These are phyloP conservation scores for Coemansia furcata DNA, from an alignment of 192 early-diverging fungal species.

Conservation along the genomic window DNA sequence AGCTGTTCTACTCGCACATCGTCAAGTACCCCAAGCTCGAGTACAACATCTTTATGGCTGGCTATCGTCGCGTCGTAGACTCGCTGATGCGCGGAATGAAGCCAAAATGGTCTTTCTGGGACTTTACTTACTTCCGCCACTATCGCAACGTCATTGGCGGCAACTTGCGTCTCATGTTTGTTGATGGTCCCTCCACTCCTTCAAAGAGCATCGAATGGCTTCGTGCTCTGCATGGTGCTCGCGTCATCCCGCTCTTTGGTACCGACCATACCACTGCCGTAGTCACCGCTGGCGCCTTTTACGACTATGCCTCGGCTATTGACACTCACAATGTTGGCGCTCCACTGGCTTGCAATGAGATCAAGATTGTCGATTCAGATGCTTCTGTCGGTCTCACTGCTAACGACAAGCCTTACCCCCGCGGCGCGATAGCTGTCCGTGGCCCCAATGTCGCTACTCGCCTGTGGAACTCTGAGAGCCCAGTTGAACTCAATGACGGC, in stretches of 20 bases:
- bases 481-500: conserved; percentile 13
- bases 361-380: conserved; percentile 38
- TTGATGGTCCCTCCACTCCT: conserved; percentile 28
- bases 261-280: conserved; percentile 16
- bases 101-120: conserved; percentile 34
- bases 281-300: conserved; percentile 26
- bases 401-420: conserved; percentile 36
- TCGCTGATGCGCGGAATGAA: conserved; percentile 41
- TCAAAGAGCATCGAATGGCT: conserved; percentile 45
- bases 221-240: conserved; percentile 37
- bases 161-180: conserved; percentile 36
- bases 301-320: conserved; percentile 48
- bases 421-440: conserved; percentile 38
- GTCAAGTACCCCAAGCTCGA: conserved; percentile 45
- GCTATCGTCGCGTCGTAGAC: conserved; percentile 26
- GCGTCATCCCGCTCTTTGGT: conserved; percentile 46
- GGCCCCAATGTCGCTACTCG: conserved; percentile 34
- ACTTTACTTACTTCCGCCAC: conserved; percentile 53
- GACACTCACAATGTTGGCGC: conserved; percentile 50
- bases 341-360: conserved; percentile 49
- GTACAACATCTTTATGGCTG: conserved; percentile 31
- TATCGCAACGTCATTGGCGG: conserved; percentile 52
- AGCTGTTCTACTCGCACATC: conserved; percentile 43
- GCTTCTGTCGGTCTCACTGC: background rate
- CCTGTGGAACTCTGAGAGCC: conserved; percentile 24